phyloP scores from a whole-genome alignment of 2,329 filamentous ascomycete species.

The Knoxdaviesia capensis region DNA sequence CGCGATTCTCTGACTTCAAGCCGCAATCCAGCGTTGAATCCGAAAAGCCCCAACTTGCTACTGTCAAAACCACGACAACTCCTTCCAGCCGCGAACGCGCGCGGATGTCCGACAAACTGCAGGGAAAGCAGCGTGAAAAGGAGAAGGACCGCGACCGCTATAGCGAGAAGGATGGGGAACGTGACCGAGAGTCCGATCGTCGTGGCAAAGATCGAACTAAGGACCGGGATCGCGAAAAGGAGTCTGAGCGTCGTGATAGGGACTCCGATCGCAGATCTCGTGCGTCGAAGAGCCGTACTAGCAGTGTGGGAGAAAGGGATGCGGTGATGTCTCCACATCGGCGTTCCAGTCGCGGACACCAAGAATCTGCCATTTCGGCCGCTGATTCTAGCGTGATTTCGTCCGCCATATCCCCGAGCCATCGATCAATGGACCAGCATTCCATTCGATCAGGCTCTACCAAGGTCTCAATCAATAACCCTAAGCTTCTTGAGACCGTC shows the following conservation, averaged over 20 bases:
- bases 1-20: constrained; percentile 9
- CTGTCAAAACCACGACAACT: constrained; percentile 11
- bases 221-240: constrained; percentile 1
- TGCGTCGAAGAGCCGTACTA: constrained; percentile 23
- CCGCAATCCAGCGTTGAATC: constrained; percentile 5
- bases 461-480: constrained; percentile 71
- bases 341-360: constrained; percentile 28
- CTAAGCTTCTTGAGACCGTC: constrained; percentile 73
- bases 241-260: constrained; percentile 7
- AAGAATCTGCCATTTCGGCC: constrained; percentile 31
- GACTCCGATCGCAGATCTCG: too few species aligned
- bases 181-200: neutral
- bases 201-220: too few species aligned
- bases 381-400: constrained; percentile 34
- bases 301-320: constrained; percentile 26
- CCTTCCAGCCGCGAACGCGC: constrained; percentile 20
- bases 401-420: constrained; percentile 30
- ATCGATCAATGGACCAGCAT: constrained; percentile 34
- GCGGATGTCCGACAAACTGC: constrained; percentile 16
- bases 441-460: constrained; percentile 32
- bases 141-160: constrained; percentile 26
- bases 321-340: constrained; percentile 22
- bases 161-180: constrained; percentile 1
- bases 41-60: constrained; percentile 17
- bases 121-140: constrained; percentile 9